Percentiles rank a stretch among this genome's conserved stretches.
Evolutionary conservation across 2,329 filamentous ascomycete genomes (phyloP).

Genomic region (Basipetospora chlamydospora): DNA sequence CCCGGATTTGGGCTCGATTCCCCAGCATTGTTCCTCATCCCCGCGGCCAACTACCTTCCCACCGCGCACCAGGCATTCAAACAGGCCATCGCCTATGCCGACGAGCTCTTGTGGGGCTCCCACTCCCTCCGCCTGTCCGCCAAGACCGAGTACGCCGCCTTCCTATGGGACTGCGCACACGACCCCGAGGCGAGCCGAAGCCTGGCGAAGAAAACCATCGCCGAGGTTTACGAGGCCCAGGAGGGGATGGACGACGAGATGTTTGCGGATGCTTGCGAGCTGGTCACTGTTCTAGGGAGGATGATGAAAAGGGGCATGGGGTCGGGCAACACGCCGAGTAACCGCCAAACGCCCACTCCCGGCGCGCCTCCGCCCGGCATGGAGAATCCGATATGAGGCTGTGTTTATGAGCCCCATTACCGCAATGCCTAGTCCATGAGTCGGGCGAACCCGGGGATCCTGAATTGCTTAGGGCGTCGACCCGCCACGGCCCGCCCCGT

Average conservation of each 20-base stretch:
- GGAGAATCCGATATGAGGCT: constrained; percentile 26
- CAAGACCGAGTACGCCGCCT: constrained; percentile 84
- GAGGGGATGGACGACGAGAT: constrained; percentile 93
- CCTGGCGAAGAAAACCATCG: constrained; percentile 68
- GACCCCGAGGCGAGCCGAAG: constrained; percentile 62
- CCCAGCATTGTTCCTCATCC: constrained; percentile 53
- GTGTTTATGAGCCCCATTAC: not conserved
- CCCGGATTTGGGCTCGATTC: constrained; percentile 33
- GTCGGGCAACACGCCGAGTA: constrained; percentile 19
- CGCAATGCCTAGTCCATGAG: too few relatives aligned
- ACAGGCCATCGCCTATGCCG: constrained; percentile 61
- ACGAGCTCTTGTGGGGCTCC: constrained; percentile 65
- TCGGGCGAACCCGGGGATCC: too few relatives aligned
- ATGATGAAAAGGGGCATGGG: constrained; percentile 68
- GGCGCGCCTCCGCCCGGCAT: constrained; percentile 20
- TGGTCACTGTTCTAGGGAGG: constrained; percentile 72
- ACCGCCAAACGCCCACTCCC: constrained; percentile 17
- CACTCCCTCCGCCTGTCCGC: constrained; percentile 81
- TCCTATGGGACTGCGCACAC: constrained; percentile 83
- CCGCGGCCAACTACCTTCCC: constrained; percentile 66
- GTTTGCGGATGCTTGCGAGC: constrained; percentile 79
- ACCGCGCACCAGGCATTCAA: constrained; percentile 70
- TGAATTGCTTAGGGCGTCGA: too few relatives aligned
- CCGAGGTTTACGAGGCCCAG: constrained; percentile 79
- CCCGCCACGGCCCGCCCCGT: too few relatives aligned